Base-by-base conservation (phyloP, 768 basidiomycete genomes). In the Tricholoma flavovirens region DNA sequence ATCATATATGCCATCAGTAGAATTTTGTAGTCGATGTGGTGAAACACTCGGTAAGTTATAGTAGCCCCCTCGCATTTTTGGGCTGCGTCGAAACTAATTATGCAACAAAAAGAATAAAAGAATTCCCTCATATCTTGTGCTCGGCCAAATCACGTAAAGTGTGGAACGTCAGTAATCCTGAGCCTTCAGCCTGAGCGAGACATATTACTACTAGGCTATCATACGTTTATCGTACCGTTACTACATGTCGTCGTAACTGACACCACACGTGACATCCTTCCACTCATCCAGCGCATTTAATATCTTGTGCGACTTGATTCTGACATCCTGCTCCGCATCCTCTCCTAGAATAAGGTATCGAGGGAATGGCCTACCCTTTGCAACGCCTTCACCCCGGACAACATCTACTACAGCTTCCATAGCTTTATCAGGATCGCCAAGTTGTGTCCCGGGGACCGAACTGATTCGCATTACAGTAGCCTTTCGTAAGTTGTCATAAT, bases 361-460 rank as follows among this genome's bases (percentile, higher is more conserved):
- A 6, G 81, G 81, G 78, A 74, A 80, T 45, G 71, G 64, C 58
- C 69, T 75, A 12, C 77, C 81, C 22, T 66, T 60, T 1, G 79
- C 79, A 15, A 67, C 60, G 4, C 81, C 81, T 62, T 86, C 83
- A 6, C 81, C 82, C 57, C 71, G 60, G 1, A 78, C 76, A 8
- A 78, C 70, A 55, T 81, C 78, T 1, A 77, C 73, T 8, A 79
- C 63, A 5, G 67, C 72, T 19, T 80, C 73, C 75, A 83, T 82
- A 0, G 80, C 86, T 63, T 83, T 84, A 48, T 68, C 64, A 0
- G 84, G 84, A 62, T 86, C 83, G 0, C 84, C 83, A 17, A 67
- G 71, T 60, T 82, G 77, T 15, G 69, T 73, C 4, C 80, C 78
- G 4, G 75, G 64, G 2, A 80, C 59, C 1, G 68, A 59, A 7